phyloP scores from a whole-genome alignment of 441 rosid genomes.

The Theobroma grandiflorum region DNA sequence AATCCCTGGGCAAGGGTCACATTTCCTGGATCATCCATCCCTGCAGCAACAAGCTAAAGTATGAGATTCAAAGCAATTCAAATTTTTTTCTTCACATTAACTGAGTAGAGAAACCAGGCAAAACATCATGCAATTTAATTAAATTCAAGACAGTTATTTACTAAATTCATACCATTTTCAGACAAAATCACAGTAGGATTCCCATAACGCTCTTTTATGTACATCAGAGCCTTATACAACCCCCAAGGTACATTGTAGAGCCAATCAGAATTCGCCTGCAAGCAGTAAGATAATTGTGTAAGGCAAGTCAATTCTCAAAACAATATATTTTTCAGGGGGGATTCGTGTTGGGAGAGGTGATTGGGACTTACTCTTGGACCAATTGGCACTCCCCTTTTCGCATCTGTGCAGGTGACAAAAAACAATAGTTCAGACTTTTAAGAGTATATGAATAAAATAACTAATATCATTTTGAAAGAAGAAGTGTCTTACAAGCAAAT shows the following conservation, averaged over 20 bases:
- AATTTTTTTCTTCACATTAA: neutral
- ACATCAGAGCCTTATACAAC: slow-evolving; percentile 82
- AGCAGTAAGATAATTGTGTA: neutral
- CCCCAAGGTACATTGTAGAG: slow-evolving; percentile 97
- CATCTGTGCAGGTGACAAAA: slow-evolving; percentile 49
- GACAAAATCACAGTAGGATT: slow-evolving; percentile 83
- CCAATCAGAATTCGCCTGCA: slow-evolving; percentile 88
- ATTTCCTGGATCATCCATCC: slow-evolving; percentile 93
- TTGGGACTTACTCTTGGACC: slow-evolving; percentile 72
- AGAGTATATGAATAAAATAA: neutral
- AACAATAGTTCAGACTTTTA: slow-evolving; percentile 12
- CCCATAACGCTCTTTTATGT: slow-evolving; percentile 83
- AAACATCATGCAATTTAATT: neutral
- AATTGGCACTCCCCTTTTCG: slow-evolving; percentile 68
- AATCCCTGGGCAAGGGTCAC: slow-evolving; percentile 70
- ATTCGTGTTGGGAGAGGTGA: neutral
- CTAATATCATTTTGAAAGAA: neutral
- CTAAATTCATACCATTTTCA: slow-evolving; percentile 71
- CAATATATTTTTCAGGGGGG: neutral
- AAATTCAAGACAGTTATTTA: neutral
- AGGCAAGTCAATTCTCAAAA: neutral
- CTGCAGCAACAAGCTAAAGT: slow-evolving; percentile 36
- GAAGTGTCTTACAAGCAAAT: slow-evolving; percentile 68
- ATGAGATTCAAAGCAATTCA: neutral
- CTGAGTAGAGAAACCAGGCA: neutral